Base-by-base conservation (phyloP, 2,329 filamentous ascomycete species). In the Colletotrichum sp. region DNA sequence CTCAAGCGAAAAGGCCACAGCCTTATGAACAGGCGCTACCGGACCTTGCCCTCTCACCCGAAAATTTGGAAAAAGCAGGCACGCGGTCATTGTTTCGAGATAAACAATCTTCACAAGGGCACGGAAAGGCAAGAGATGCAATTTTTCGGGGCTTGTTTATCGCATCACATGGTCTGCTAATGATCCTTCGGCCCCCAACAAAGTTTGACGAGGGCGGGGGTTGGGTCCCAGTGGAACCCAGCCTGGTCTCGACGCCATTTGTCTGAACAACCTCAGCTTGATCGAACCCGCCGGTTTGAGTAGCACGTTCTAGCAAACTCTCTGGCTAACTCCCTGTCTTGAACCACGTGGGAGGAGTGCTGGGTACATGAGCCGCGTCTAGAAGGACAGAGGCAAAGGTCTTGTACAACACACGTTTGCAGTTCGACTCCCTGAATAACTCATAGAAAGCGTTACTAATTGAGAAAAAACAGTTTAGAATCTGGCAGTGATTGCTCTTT, bases 381-480 rank as follows among this genome's bases (percentile, higher is more conserved):
- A 5, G 9, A 22, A 22, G 4, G 6, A 2, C 44, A 22, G 9
- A 4, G 18, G 10, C 44, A 22, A 48, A 3, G 10, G 44, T 6
- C n/a, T 13, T 48, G 44, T 48, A 22, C 44, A 22, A 22, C 2
- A 13, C 18, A 7, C 3, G 6, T 22, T 13, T 2, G 2, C 10
- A 22, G 5, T 48, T 22, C n/a, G 6, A 22, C n/a, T 22, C 0
- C 6, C n/a, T 13, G 1, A 8, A 22, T 13, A n/a, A 22, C n/a
- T 13, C n/a, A 13, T 7, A 8, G 18, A 13, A 12, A 48, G 0
- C 44, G 4, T 22, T 48, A 48, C n/a, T 13, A 12, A 22, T 52
- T 22, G 44, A 22, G 44, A n/a, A 2, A 22, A 52, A 5, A 0
- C n/a, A 22, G n/a, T n/a, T 22, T 0, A 22, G 6, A 13, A 22